Percentiles rank a stretch among this genome's conserved stretches.
Evolutionary conservation across 768 basidiomycete genomes (phyloP).

Genomic region (Lentinula sp.): DNA sequence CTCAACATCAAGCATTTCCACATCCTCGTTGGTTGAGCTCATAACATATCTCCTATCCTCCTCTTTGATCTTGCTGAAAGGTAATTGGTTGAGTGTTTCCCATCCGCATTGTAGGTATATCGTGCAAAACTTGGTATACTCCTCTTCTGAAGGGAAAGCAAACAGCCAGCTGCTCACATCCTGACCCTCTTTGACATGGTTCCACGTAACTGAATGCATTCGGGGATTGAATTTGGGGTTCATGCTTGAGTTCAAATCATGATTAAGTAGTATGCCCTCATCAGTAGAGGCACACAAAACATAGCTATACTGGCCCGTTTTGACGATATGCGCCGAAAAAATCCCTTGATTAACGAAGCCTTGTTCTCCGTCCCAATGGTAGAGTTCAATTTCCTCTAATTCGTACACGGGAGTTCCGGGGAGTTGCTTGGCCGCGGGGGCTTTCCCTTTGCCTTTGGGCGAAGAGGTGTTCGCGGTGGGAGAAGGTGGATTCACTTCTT

Average conservation of each 20-base stretch:
- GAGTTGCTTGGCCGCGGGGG: background rate
- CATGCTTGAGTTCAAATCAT: slow-evolving; percentile 61
- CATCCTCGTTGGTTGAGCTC: slow-evolving; percentile 71
- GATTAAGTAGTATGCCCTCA: slow-evolving; percentile 46
- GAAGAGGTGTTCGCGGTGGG: background rate
- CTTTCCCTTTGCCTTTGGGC: slow-evolving; percentile 15
- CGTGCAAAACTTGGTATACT: slow-evolving; percentile 53
- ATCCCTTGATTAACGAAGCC: slow-evolving; percentile 51
- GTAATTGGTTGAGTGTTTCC: slow-evolving; percentile 68
- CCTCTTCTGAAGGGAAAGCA: slow-evolving; percentile 51
- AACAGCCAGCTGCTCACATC: slow-evolving; percentile 78
- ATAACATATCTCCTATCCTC: slow-evolving; percentile 88
- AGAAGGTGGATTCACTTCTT: slow-evolving; percentile 7
- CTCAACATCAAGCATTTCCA: slow-evolving; percentile 79
- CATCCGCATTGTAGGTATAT: slow-evolving; percentile 70
- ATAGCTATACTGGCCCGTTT: slow-evolving; percentile 38
- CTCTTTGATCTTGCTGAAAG: slow-evolving; percentile 77
- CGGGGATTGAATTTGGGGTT: slow-evolving; percentile 63
- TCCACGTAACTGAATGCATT: slow-evolving; percentile 83
- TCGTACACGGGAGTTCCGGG: slow-evolving; percentile 7
- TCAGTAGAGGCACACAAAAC: slow-evolving; percentile 55
- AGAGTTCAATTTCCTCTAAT: slow-evolving; percentile 47
- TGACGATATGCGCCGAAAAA: slow-evolving; percentile 48
- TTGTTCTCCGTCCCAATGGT: slow-evolving; percentile 50
- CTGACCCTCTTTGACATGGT: slow-evolving; percentile 52